A percentile compares a stretch with the other conserved stretches of the same genome.
Evolutionary conservation across 2,329 filamentous ascomycete genomes (phyloP).

Genomic region (Sporothrix pallida): DNA sequence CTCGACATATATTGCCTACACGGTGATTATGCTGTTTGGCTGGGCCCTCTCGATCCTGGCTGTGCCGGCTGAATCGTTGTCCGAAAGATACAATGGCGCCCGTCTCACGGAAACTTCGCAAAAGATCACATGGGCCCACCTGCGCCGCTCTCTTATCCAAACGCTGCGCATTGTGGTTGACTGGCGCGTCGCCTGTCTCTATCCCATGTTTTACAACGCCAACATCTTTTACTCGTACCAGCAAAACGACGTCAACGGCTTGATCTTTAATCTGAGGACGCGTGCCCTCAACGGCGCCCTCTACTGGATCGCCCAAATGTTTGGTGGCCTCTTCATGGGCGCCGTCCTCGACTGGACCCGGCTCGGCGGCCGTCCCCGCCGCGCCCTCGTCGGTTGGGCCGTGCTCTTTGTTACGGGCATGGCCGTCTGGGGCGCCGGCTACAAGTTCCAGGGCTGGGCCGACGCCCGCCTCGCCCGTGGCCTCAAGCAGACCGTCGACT

Average conservation of each 20-base stretch:
- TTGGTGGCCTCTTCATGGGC: conserved; percentile 58
- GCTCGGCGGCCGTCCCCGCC: conserved; percentile 50
- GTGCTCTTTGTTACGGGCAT: conserved; percentile 57
- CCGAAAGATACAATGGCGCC: conserved; percentile 29
- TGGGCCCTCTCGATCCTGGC: conserved; percentile 68
- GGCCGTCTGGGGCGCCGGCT: conserved; percentile 66
- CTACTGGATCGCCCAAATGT: conserved; percentile 63
- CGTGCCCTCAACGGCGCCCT: conserved; percentile 61
- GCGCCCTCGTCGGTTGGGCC: conserved; percentile 54
- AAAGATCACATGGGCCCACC: conserved; percentile 41
- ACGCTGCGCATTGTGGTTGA: conserved; percentile 48
- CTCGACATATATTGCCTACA: conserved; percentile 38
- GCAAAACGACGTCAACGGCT: conserved; percentile 61
- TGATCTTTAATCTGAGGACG: conserved; percentile 60
- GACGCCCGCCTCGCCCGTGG: conserved; percentile 46
- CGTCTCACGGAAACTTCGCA: conserved; percentile 24
- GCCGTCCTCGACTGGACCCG: conserved; percentile 51
- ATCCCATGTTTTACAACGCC: conserved; percentile 80
- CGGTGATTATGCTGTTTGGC: conserved; percentile 37
- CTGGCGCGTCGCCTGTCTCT: conserved; percentile 61
- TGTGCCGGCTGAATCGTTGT: conserved; percentile 49
- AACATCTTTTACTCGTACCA: conserved; percentile 66
- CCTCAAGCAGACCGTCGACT: conserved; percentile 50
- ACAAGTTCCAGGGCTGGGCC: conserved; percentile 67
- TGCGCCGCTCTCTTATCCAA: conserved; percentile 48